Base-by-base conservation (phyloP, 495 filamentous ascomycete genomes). In the Wilcoxina mikolae region DNA sequence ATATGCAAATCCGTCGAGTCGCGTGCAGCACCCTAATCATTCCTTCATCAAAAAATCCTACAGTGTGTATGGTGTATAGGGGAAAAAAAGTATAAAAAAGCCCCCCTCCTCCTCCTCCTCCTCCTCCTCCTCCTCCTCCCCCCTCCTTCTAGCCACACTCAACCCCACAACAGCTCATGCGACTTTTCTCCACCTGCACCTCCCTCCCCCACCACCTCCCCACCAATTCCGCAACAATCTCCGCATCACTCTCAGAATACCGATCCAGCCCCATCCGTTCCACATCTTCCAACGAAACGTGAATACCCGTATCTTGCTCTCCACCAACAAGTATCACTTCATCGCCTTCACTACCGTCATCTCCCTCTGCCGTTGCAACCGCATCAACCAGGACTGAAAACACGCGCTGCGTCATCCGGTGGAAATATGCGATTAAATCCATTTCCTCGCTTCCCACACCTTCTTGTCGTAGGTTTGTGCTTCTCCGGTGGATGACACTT, bases 401-500 rank as follows among this genome's bases (percentile, higher is more conserved):
- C 27, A 93, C 73, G 46, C 79, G 72, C 0, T 78, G 76, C 0
- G 90, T 95, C 26, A 91, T 68, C 3, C 87, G 78, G 65, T 94
- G 91, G 71, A 98, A 98, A 67, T 91, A 95, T 0, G 85, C 84
- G 41, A 95, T 83, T 24, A 94, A 72, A 2, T 84, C 80, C 60
- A 90, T 79, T 65, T 91, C 87, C 31, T 46, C 51, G 17, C 48
- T 44, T 0, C 31, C 54, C 12, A 48, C 41, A 25, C 17, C 50
- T 38, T 39, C 56, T 12, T 35, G 20, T n/a, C 28, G 12, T 15
- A 52, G n/a, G 10, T 56, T 50, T 22, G 26, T 44, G 12, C 20
- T 51, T 2, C 54, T 43, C 60, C 66, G 27, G 56, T 56, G 23
- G 4, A 52, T 17, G 49, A 17, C 9, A 24, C 23, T 28, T 26